Conservation (phyloP, 164 flowering plant species). For the Vitis rotundifolia region DNA sequence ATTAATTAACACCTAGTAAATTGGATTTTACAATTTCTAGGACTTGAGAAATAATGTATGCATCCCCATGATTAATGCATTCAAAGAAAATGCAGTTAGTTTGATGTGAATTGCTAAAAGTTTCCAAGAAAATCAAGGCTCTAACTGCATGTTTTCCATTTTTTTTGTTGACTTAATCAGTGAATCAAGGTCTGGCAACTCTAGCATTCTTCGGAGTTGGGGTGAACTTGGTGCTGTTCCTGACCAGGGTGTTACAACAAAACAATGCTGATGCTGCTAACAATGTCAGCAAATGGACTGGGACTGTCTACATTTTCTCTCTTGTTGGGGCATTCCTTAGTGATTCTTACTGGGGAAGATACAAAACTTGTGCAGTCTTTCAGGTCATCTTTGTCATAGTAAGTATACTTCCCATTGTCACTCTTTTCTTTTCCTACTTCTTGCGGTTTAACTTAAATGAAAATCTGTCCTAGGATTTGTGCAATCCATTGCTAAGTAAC, state of each 20-base stretch:
- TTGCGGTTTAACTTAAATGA: too few relatives aligned
- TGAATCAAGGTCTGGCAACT: slow-evolving; percentile 93
- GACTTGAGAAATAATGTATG: too few relatives aligned
- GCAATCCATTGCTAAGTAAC: too few relatives aligned
- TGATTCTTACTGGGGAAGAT: slow-evolving; percentile 97
- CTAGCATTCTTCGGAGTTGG: slow-evolving; percentile 95
- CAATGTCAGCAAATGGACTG: slow-evolving; percentile 95
- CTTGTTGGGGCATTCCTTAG: slow-evolving; percentile 80
- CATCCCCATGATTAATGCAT: background rate
- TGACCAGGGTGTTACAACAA: slow-evolving; percentile 79
- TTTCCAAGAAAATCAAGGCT: too few relatives aligned
- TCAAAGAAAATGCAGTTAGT: too few relatives aligned
- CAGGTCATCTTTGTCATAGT: slow-evolving; percentile 79
- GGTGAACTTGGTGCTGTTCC: slow-evolving; percentile 85
- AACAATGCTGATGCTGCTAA: slow-evolving; percentile 91
- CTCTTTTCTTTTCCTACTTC: too few relatives aligned
- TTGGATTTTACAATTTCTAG: too few relatives aligned
- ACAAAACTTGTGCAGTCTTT: slow-evolving; percentile 88
- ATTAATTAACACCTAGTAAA: too few relatives aligned
- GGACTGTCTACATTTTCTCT: slow-evolving; percentile 92
- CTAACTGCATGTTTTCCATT: too few relatives aligned
- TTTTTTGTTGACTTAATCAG: slow-evolving; percentile 30
- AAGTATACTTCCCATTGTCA: slow-evolving; percentile 23
- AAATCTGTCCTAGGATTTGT: too few relatives aligned
- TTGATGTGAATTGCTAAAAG: too few relatives aligned